Evolutionary conservation across 208 protist genomes (phyloP), one percentile per base, ranked within the genome.

Genomic region (Trypanosoma scelopori): DNA sequence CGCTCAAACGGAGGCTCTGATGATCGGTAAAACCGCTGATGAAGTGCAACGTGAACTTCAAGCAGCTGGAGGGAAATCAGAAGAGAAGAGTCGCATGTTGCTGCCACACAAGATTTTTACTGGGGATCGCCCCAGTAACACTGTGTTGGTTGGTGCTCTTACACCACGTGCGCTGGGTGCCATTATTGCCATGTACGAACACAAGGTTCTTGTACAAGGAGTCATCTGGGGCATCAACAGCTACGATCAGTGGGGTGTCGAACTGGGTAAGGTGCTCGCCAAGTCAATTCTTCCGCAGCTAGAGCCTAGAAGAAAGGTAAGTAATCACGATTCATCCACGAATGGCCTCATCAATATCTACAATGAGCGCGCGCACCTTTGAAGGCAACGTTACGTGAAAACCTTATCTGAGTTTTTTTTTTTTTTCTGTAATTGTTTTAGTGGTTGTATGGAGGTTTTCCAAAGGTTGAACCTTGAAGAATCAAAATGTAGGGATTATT

Each of bases 221-320:
- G 86, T 95, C 28, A 96, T 99, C 52, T 99, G 97, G 97, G 95
- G 97, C 55, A 97, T 99, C 65, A 98, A 99, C 85, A 96, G 90
- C 53, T 99, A 97, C 74, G 97, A 99, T 69, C 97, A 98, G 71
- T 98, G 97, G 94, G 95, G 97, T 66, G 98, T 99, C 12, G 98
- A 99, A 74, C 85, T 99, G 5, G 98, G 98, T 60, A 99, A 99
- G 83, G 85, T 97, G 57, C 87, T 99, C 32, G 97, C 98, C 22
- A 98, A 98, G 77, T 91, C 81, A 15, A 98, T 99, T 74, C 84
- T 97, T 28, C 87, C 92, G 23, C 94, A 98, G 75, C 83, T 99
- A 9, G 79, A 85, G 61, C 60, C 74, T 6, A 69, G 48, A 60
- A 66, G 37, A 41, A 79, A 30, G 41, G 82, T 79, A 39, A 79